Base-by-base conservation (phyloP, 2,329 filamentous ascomycete species). In the Aspergillus arachidicola region DNA sequence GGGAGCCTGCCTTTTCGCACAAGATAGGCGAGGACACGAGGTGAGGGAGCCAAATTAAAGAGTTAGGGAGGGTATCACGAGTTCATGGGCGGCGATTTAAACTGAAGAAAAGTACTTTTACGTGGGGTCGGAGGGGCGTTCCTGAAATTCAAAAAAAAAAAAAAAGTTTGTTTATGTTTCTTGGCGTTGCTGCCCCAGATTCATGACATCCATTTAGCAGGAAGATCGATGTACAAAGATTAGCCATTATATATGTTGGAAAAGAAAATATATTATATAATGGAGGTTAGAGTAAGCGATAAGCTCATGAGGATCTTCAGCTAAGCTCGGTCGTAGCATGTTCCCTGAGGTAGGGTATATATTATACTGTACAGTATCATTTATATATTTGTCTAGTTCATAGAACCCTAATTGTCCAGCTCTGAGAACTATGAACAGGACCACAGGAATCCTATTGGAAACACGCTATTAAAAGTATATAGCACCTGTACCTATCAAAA, bases 1-100 rank as follows among this genome's bases (percentile, higher is more conserved):
- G 71, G 70, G 60, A 73, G 67, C 57, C 70, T 76, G 63, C 75
- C 76, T 71, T 73, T 73, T 68, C 73, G 73, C 59, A 76, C 71
- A 69, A 81, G 69, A 61, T 77, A 78, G 69, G 77, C 78, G 60
- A 76, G 70, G 36, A 80, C 68, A 57, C 79, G 77, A 58, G 75
- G 69, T 62, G 78, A 79, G 54, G 75, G 75, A 70, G 76, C 77
- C 75, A 79, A 54, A 5, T 32, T 38, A 3, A 21, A 38, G 12
- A 3, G 21, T 19, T 36, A 38, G 9, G 10, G n/a, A 23, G 34
- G 9, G 7, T 23, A 55, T 55, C 36, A 55, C 21, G n/a, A n/a
- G 23, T 26, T 46, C 41, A 48, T 34, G 45, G 30, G 21, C 11
- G 23, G 38, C 6, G 32, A 7, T 36, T 58, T 11, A n/a, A 19